phyloP scores from a whole-genome alignment of 1,284 basidiomycete genomes.

The Papiliotrema nemorosa region DNA sequence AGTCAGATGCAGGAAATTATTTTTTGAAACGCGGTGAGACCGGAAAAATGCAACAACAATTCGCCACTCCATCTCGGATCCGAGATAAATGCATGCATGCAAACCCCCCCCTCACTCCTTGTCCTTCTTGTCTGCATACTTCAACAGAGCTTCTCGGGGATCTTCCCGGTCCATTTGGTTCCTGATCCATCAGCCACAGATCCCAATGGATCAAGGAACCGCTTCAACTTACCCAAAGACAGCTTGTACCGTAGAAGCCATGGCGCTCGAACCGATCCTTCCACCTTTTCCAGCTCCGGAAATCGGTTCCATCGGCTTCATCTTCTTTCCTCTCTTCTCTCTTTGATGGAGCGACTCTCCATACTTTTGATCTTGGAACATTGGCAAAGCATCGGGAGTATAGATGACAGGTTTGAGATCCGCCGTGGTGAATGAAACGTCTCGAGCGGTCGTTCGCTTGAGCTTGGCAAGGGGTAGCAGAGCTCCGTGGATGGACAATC shows the following conservation, averaged over 20 bases:
- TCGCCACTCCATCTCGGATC: too few species aligned
- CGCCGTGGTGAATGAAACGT: slow-evolving; percentile 76
- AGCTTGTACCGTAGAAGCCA: slow-evolving; percentile 89
- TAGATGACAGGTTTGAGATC: slow-evolving; percentile 70
- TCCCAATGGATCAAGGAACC: neutral
- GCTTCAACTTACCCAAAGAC: slow-evolving; percentile 55
- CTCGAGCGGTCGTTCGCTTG: slow-evolving; percentile 65
- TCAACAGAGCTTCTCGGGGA: slow-evolving; percentile 92
- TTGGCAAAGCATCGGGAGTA: slow-evolving; percentile 82
- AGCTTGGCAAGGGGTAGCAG: slow-evolving; percentile 69
- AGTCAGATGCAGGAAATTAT: too few species aligned
- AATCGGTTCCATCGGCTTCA: slow-evolving; percentile 85
- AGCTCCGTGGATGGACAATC: slow-evolving; percentile 82
- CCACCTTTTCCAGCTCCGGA: slow-evolving; percentile 88
- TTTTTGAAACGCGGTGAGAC: too few species aligned
- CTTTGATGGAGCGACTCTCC: slow-evolving; percentile 82
- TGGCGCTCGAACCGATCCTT: slow-evolving; percentile 89
- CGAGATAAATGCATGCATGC: too few species aligned
- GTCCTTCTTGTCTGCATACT: slow-evolving; percentile 75
- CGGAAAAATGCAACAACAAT: too few species aligned
- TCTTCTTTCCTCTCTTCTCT: slow-evolving; percentile 82
- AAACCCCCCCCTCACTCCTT: too few species aligned
- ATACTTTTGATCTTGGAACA: slow-evolving; percentile 79
- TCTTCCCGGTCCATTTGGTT: slow-evolving; percentile 63
- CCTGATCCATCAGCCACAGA: slow-evolving; percentile 2